Evolutionary conservation across 2,329 filamentous ascomycete species (phyloP).

Genomic region (Fusarium xyrophilum): DNA sequence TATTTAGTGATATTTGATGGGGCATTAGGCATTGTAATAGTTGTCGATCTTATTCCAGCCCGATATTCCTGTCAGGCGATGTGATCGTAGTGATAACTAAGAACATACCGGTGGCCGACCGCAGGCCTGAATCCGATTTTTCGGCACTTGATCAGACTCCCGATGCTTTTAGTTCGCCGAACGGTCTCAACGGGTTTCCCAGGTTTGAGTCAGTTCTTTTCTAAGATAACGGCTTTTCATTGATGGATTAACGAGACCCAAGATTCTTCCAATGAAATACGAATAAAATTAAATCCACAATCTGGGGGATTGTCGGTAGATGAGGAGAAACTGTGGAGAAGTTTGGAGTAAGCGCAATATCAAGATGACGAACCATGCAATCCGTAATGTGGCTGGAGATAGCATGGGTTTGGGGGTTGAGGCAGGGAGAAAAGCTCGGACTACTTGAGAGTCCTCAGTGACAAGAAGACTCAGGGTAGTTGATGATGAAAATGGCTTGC

Average conservation of each 20-base stretch:
- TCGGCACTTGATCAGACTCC: slow-evolving; percentile 13
- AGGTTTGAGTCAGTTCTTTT: background rate
- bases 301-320: background rate
- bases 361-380: background rate
- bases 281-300: background rate
- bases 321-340: slow-evolving; percentile 23
- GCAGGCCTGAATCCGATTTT: background rate
- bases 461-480: background rate
- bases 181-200: background rate
- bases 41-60: background rate
- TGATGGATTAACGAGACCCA: background rate
- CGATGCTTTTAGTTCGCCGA: background rate
- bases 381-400: background rate
- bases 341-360: slow-evolving; percentile 7
- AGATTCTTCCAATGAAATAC: background rate
- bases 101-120: background rate
- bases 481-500: background rate
- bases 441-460: background rate
- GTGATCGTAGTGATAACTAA: background rate
- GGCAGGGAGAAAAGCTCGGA: background rate
- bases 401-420: slow-evolving; percentile 1
- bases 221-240: background rate
- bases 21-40: background rate
- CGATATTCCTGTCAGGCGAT: background rate
- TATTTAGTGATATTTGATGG: background rate